These are phyloP conservation scores for Quercus cerris DNA, from an alignment of 306 rosid genomes.

Conservation along the genomic window DNA sequence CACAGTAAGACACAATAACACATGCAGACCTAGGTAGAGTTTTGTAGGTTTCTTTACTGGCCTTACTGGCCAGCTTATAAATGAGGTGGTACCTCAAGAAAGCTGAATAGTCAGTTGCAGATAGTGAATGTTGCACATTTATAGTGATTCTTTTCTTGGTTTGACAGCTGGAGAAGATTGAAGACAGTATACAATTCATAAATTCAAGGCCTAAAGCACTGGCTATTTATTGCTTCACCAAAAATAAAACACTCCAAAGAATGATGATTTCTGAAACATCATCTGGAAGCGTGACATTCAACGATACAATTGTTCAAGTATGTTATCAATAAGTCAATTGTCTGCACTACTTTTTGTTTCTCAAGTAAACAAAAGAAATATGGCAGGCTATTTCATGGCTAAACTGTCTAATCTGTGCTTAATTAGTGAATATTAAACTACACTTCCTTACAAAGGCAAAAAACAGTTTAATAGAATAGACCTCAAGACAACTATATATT, in stretches of 20 bases:
- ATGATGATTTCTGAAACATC: slow-evolving; percentile 65
- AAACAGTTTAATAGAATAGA: not conserved
- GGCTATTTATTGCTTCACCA: slow-evolving; percentile 67
- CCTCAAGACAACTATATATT: not conserved
- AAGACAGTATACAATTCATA: slow-evolving; percentile 61
- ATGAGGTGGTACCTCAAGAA: too few relatives aligned
- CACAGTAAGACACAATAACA: slow-evolving; percentile 36
- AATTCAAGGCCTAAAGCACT: slow-evolving; percentile 64
- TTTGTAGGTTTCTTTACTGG: not conserved
- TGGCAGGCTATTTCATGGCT: too few relatives aligned
- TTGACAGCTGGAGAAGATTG: slow-evolving; percentile 67
- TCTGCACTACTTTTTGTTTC: not conserved
- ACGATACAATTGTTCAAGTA: slow-evolving; percentile 69
- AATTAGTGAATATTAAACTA: not conserved
- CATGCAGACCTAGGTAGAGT: not conserved
- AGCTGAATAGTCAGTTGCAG: too few relatives aligned
- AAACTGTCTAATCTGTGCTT: not conserved
- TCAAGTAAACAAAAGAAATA: not conserved
- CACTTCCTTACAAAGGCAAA: not conserved
- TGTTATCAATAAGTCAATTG: not conserved
- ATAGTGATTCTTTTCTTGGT: not conserved
- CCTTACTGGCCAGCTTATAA: not conserved
- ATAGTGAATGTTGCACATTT: too few relatives aligned
- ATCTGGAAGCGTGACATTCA: slow-evolving; percentile 56
- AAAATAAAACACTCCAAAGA: slow-evolving; percentile 43